These are phyloP conservation scores for Chloranthus sessilifolius DNA, from an alignment of 164 flowering plant genomes.

Conservation along the genomic window DNA sequence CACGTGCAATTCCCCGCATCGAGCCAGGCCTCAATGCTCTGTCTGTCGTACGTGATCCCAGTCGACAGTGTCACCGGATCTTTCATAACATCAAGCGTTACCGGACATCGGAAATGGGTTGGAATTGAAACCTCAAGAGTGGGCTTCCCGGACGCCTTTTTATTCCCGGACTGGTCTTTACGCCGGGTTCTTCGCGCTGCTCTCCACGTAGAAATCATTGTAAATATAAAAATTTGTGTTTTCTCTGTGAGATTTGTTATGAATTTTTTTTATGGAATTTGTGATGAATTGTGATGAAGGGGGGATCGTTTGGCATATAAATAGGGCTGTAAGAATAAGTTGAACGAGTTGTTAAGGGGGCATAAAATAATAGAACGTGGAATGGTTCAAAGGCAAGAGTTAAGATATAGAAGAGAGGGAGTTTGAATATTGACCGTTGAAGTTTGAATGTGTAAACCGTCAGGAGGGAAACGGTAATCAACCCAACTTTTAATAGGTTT, in stretches of 20 bases:
- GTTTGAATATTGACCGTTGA: constrained; percentile 42
- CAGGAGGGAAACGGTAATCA: not conserved
- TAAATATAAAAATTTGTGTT: too few species aligned
- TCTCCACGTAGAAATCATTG: constrained; percentile 52
- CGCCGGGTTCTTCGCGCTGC: constrained; percentile 29
- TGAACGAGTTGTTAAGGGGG: constrained; percentile 1
- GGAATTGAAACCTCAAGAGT: constrained; percentile 45
- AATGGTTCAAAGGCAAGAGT: constrained; percentile 18
- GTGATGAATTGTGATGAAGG: not conserved
- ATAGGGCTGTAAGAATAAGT: not conserved
- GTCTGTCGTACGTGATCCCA: constrained; percentile 80
- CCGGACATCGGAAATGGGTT: constrained; percentile 66
- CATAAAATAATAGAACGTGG: not conserved
- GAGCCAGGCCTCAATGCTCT: constrained; percentile 78
- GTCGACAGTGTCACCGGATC: constrained; percentile 82
- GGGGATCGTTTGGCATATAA: not conserved
- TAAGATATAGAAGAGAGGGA: not conserved
- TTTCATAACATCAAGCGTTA: constrained; percentile 80
- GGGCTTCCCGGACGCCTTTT: not conserved
- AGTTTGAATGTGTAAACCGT: constrained; percentile 19
- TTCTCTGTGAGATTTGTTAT: not conserved
- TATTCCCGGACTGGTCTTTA: constrained; percentile 16
- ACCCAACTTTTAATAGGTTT: not conserved
- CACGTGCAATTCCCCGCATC: constrained; percentile 59
- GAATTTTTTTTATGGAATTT: not conserved